Evolutionary conservation across 2,329 filamentous ascomycete species (phyloP).

Genomic region (Fusarium agapanthi): DNA sequence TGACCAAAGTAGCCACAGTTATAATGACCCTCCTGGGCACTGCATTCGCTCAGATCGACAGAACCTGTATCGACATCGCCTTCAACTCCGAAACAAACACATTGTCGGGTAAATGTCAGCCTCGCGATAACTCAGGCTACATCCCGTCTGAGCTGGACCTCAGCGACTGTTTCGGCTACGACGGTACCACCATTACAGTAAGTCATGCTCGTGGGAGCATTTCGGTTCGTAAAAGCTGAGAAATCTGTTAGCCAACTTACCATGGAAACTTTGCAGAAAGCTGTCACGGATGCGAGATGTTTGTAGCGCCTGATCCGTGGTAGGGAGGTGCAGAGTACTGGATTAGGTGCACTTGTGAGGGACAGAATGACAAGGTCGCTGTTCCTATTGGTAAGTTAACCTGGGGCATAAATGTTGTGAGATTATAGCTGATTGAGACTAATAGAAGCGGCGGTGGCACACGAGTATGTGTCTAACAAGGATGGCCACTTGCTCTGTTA

Average conservation of each 20-base stretch:
- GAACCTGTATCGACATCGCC: neutral
- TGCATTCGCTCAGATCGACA: neutral
- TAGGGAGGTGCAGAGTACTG: neutral
- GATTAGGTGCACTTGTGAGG: neutral
- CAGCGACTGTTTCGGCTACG: conserved; percentile 7
- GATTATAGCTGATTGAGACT: fast-evolving
- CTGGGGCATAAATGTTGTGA: neutral
- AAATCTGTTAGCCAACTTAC: neutral
- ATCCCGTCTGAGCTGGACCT: neutral
- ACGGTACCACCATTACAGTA: neutral
- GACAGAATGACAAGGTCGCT: neutral
- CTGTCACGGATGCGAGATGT: neutral
- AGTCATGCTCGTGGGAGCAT: fast-evolving
- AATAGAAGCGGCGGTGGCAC: neutral
- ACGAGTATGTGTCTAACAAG: conserved; percentile 6
- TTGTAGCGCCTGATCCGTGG: neutral
- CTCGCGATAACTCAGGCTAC: conserved; percentile 6
- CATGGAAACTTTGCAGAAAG: neutral
- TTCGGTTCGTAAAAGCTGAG: fast-evolving
- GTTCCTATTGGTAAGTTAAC: neutral
- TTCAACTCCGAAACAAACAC: neutral
- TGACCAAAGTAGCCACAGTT: neutral
- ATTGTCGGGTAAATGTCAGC: neutral
- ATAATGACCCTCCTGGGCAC: neutral
- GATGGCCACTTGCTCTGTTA: neutral